Conservation (phyloP, 371 early-diverging fungal species). For the Mucor mucedo region DNA sequence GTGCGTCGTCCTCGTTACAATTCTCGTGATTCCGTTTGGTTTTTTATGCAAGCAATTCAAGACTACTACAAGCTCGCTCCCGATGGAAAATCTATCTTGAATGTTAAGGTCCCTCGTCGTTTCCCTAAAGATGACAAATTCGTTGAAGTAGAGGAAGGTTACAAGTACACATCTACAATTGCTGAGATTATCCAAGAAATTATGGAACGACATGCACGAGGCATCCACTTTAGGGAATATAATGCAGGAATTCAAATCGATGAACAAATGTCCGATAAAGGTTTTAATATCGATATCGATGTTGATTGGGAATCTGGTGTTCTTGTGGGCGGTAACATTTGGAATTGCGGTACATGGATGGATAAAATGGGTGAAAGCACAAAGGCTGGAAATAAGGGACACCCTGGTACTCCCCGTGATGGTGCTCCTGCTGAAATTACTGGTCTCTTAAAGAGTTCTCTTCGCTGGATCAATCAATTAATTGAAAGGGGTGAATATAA, state of each 20-base stretch:
- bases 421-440: constrained; percentile 93
- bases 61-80: constrained; percentile 80
- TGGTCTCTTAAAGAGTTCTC: constrained; percentile 82
- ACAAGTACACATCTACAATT: constrained; percentile 65
- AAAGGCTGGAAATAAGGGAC: constrained; percentile 89
- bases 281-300: constrained; percentile 83
- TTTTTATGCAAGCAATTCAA: constrained; percentile 89
- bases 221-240: constrained; percentile 93
- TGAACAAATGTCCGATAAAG: constrained; percentile 88
- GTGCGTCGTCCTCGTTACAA: constrained; percentile 91
- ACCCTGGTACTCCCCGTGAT: constrained; percentile 94
- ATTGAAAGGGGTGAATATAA: constrained; percentile 48
- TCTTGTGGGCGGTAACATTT: constrained; percentile 86
- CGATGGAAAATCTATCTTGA: constrained; percentile 79
- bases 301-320: constrained; percentile 81
- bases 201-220: constrained; percentile 88
- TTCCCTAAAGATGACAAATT: constrained; percentile 81
- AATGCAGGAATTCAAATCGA: constrained; percentile 92
- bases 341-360: constrained; percentile 99
- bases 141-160: constrained; percentile 74
- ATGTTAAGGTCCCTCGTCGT: constrained; percentile 75
- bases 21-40: constrained; percentile 97
- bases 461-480: constrained; percentile 80
- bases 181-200: constrained; percentile 93
- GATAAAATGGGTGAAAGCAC: constrained; percentile 98